phyloP scores from a whole-genome alignment of 345 rosid species.

The Moricandia arvensis region DNA sequence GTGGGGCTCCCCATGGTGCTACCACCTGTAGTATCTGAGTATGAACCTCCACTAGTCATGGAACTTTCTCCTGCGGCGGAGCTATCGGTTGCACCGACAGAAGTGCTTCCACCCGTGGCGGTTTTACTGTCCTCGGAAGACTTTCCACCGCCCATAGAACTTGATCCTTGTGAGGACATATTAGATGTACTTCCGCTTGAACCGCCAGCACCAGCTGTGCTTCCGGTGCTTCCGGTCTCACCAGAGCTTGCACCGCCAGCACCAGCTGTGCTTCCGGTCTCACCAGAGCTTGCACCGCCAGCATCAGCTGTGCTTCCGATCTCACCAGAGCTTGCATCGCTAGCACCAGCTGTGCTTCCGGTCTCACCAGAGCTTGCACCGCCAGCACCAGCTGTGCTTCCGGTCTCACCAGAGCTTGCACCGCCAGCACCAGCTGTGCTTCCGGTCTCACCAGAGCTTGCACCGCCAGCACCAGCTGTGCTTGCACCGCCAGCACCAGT shows the following conservation, averaged over 20 bases:
- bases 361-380: no score
- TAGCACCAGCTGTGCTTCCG: not conserved
- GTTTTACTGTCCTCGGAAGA: not conserved
- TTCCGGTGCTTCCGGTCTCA: no score
- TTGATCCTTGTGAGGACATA: not conserved
- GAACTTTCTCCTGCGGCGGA: not conserved
- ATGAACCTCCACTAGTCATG: not conserved
- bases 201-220: no score
- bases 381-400: no score
- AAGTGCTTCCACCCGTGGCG: not conserved
- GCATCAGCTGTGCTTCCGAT: not conserved
- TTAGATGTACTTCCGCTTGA: not conserved
- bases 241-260: not conserved
- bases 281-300: not conserved
- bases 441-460: not conserved
- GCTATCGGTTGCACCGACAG: not conserved
- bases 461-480: not conserved
- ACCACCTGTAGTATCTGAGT: slow-evolving; percentile 10
- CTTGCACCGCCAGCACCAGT: not conserved
- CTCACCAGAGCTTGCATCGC: not conserved
- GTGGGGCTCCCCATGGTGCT: not conserved
- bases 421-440: not conserved
- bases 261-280: not conserved
- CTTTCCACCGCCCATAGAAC: not conserved
- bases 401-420: not conserved